Percentiles rank a stretch among this genome's conserved stretches.
Conservation (phyloP, 2,329 filamentous ascomycete species). For the Cercospora canescens region DNA sequence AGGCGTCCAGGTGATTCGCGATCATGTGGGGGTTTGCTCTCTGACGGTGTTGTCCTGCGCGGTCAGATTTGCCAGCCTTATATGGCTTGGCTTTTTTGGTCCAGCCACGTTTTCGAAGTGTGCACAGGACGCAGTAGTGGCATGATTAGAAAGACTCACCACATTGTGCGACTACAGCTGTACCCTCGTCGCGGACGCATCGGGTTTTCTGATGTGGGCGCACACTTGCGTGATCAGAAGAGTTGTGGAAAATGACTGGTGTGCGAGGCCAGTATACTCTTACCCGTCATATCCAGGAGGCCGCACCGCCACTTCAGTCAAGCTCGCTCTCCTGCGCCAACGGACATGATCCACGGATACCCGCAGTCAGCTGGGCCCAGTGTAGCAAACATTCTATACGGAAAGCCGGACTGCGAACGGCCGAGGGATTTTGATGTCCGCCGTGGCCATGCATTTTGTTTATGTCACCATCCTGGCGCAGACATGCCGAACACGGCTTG, state of each 20-base stretch:
- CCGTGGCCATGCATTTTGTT: background rate
- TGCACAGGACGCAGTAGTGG: background rate
- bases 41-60: background rate
- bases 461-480: background rate
- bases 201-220: background rate
- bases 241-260: background rate
- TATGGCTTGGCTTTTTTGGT: conserved; percentile 7
- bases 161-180: background rate
- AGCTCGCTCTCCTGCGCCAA: background rate
- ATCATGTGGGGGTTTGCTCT: background rate
- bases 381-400: background rate
- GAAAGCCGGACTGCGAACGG: background rate
- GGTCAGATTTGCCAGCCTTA: background rate
- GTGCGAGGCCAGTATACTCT: background rate
- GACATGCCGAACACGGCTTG: background rate
- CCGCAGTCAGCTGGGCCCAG: background rate
- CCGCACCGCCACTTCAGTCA: background rate
- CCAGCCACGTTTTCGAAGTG: conserved; percentile 1
- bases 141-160: background rate
- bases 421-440: background rate
- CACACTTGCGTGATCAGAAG: background rate
- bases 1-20: background rate
- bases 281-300: background rate
- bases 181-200: background rate
- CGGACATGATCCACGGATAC: background rate